These are phyloP conservation scores for Rugonectria rugulosa DNA, from an alignment of 2,329 filamentous ascomycete genomes.

Conservation along the genomic window DNA sequence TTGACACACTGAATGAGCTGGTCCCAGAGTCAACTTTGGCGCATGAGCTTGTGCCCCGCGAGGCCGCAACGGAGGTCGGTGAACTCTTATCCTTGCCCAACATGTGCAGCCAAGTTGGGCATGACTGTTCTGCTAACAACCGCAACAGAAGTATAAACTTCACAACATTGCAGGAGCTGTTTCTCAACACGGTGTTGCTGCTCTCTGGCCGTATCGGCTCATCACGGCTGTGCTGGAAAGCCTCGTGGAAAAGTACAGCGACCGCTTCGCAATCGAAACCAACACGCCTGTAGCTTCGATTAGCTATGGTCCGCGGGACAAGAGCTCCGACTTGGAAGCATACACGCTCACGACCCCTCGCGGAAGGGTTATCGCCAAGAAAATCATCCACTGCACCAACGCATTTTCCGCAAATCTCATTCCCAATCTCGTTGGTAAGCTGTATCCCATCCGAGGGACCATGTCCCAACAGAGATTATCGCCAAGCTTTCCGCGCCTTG, in stretches of 20 bases:
- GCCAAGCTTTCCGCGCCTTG: too few species aligned
- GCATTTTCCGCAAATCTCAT: constrained; percentile 58
- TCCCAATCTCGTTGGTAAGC: constrained; percentile 51
- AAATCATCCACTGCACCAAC: constrained; percentile 66
- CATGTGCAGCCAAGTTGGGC: too few species aligned
- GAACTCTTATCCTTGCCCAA: too few species aligned
- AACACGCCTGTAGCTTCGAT: constrained; percentile 41
- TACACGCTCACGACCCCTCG: constrained; percentile 54
- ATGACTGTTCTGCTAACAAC: constrained; percentile 4
- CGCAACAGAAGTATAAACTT: constrained; percentile 29
- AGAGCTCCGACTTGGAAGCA: constrained; percentile 27
- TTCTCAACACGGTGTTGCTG: constrained; percentile 50
- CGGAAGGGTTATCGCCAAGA: constrained; percentile 52
- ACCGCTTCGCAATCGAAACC: constrained; percentile 46
- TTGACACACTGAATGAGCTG: too few species aligned
- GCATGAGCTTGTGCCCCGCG: too few species aligned
- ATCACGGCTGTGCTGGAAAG: constrained; percentile 50
- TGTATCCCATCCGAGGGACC: constrained; percentile 52
- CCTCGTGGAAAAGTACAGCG: constrained; percentile 42
- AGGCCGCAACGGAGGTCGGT: too few species aligned
- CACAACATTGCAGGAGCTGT: constrained; percentile 42
- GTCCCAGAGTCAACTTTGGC: too few species aligned
- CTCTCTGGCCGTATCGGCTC: constrained; percentile 57
- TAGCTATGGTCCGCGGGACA: constrained; percentile 39
- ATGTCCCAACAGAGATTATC: constrained; percentile 41